Percentiles rank a stretch among this genome's conserved stretches.
Conservation (phyloP, 2,329 filamentous ascomycete species). For the Phoma sp. region DNA sequence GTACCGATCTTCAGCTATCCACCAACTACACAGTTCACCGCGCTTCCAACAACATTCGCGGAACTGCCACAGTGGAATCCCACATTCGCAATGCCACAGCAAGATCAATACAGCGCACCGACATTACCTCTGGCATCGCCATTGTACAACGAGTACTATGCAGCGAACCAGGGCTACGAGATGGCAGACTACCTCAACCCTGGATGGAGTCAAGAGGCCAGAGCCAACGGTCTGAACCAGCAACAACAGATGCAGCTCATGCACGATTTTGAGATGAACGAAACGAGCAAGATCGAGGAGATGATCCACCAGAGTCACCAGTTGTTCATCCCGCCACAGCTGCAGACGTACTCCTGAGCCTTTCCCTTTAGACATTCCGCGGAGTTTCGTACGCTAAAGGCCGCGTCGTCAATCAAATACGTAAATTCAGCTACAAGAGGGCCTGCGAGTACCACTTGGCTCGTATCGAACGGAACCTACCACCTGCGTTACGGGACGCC, state of each 20-base stretch:
- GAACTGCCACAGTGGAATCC: slow-evolving; percentile 48
- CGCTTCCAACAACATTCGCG: slow-evolving; percentile 45
- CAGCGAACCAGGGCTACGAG: slow-evolving; percentile 43
- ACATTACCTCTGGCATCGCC: slow-evolving; percentile 35
- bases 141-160: slow-evolving; percentile 44
- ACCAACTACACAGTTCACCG: slow-evolving; percentile 37
- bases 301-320: slow-evolving; percentile 51
- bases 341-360: slow-evolving; percentile 25
- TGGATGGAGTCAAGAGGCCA: slow-evolving; percentile 60
- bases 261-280: slow-evolving; percentile 71
- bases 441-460: neutral
- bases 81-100: slow-evolving; percentile 42
- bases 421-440: slow-evolving; percentile 1
- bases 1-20: slow-evolving; percentile 40
- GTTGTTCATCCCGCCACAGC: slow-evolving; percentile 40
- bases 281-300: slow-evolving; percentile 47
- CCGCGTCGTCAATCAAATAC: neutral
- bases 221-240: slow-evolving; percentile 65
- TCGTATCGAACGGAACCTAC: neutral
- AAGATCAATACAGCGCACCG: slow-evolving; percentile 36
- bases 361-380: neutral
- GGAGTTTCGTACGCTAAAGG: neutral
- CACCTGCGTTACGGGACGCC: neutral
- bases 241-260: slow-evolving; percentile 84
- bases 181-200: slow-evolving; percentile 56